Conservation (phyloP, 139 green algal species). For the Chlorella sp. region DNA sequence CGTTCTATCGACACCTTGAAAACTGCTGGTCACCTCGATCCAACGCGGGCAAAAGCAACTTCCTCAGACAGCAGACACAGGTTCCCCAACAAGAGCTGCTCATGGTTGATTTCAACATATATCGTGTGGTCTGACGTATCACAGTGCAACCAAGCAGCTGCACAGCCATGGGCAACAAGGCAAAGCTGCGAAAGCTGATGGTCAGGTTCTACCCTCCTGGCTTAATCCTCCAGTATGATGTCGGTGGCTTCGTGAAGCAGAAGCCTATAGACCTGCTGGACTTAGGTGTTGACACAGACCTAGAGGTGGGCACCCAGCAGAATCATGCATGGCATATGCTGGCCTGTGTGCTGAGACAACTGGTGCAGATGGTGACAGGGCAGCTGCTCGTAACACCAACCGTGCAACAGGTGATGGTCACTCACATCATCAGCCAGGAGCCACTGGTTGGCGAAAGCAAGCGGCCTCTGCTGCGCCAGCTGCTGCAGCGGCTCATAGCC, state of each 20-base stretch:
- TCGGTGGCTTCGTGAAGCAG: slow-evolving; percentile 44
- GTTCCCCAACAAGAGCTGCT: too few species aligned
- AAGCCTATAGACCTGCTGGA: slow-evolving; percentile 63
- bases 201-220: slow-evolving; percentile 70
- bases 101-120: too few species aligned
- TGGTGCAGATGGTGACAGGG: too few species aligned
- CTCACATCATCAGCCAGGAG: slow-evolving; percentile 54
- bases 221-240: slow-evolving; percentile 68
- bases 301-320: slow-evolving; percentile 56
- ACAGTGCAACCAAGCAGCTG: too few species aligned
- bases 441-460: slow-evolving; percentile 50
- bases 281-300: slow-evolving; percentile 49
- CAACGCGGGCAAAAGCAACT: too few species aligned
- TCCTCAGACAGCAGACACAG: too few species aligned
- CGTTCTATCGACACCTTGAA: too few species aligned
- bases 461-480: slow-evolving; percentile 37
- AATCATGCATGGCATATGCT: too few species aligned
- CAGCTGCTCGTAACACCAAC: neutral
- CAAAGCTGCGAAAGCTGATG: slow-evolving; percentile 69
- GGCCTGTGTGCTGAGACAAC: too few species aligned
- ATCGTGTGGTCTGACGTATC: too few species aligned
- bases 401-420: slow-evolving; percentile 4
- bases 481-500: slow-evolving; percentile 45
- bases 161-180: too few species aligned
- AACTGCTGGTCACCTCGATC: too few species aligned